Percentiles rank a stretch among this genome's conserved stretches.
phyloP scores from a whole-genome alignment of 2,329 filamentous ascomycete genomes.

The Teratosphaeria viscida region DNA sequence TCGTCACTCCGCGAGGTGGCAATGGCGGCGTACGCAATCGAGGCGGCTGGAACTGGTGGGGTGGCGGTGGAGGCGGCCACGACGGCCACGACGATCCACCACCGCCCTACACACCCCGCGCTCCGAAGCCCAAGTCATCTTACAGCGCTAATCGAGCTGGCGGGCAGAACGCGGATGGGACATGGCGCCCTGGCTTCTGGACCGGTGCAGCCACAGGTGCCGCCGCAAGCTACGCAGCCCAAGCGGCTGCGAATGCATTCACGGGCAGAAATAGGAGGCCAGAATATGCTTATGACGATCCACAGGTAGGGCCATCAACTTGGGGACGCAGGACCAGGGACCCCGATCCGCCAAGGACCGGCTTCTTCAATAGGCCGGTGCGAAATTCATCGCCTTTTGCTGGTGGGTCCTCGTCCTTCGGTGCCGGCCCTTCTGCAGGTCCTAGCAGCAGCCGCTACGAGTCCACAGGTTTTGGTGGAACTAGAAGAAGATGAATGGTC shows the following conservation, averaged over 20 bases:
- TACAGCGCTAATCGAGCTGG: constrained; percentile 5
- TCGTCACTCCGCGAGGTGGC: constrained; percentile 9
- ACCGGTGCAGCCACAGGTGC: constrained; percentile 49
- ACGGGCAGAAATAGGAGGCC: constrained; percentile 9
- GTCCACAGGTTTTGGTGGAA: constrained; percentile 27
- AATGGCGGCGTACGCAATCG: constrained; percentile 6
- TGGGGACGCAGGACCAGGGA: constrained; percentile 14
- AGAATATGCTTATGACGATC: constrained; percentile 6
- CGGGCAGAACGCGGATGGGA: constrained; percentile 5
- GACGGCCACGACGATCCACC: constrained; percentile 42
- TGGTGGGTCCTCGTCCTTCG: constrained; percentile 8
- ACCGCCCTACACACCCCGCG: constrained; percentile 35
- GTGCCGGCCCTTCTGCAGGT: constrained; percentile 3
- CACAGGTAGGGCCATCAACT: constrained; percentile 20
- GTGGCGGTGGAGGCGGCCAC: constrained; percentile 33
- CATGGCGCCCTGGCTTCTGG: constrained; percentile 68
- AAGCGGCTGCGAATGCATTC: constrained; percentile 2
- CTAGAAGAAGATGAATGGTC: constrained; percentile 16
- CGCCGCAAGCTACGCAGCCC: constrained; percentile 15
- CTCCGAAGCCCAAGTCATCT: constrained; percentile 9
- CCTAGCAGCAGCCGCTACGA: constrained; percentile 22
- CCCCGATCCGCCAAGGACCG: background rate
- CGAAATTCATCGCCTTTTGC: background rate
- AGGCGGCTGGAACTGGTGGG: constrained; percentile 25
- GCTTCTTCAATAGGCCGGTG: background rate